Evolutionary conservation across 257 asterid species (phyloP), one percentile per base, ranked within the genome.

Genomic region (Lycium ferocissimum): DNA sequence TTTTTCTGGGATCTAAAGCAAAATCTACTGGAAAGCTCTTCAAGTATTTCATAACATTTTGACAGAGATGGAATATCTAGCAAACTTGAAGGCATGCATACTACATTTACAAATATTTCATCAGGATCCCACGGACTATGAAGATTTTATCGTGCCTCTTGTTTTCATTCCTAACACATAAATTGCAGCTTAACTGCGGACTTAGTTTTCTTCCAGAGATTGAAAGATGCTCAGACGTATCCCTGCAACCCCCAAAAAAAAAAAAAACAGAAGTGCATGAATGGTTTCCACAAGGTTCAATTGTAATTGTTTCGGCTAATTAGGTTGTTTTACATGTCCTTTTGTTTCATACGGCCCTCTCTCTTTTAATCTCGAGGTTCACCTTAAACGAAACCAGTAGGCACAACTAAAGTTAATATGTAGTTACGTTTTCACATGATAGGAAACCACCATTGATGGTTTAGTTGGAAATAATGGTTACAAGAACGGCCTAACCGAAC

Each of bases 1-100:
- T 45, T 73, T 45, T 45, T 12, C 37, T 10, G 57, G 59, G n/a
- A n/a, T n/a, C n/a, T n/a, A n/a, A n/a, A n/a, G n/a, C n/a, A n/a
- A n/a, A n/a, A n/a, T n/a, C n/a, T n/a, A n/a, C n/a, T n/a, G n/a
- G n/a, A n/a, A n/a, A n/a, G n/a, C n/a, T n/a, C n/a, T n/a, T n/a
- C n/a, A n/a, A n/a, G n/a, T n/a, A n/a, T n/a, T n/a, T n/a, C n/a
- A n/a, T n/a, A n/a, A n/a, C n/a, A n/a, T n/a, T n/a, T n/a, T n/a
- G n/a, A n/a, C n/a, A n/a, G n/a, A n/a, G n/a, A n/a, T n/a, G n/a
- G n/a, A n/a, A n/a, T n/a, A n/a, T n/a, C n/a, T n/a, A n/a, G n/a
- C n/a, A n/a, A n/a, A n/a, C n/a, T 73, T 73, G 59, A 73, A 49
- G 80, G 59, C 80, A 45, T 73, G 38, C n/a, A 73, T 20, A 10